Percentiles rank a stretch among this genome's conserved stretches.
Evolutionary conservation across 805 yeast genomes (phyloP).

Genomic region (Candida quercuum): DNA sequence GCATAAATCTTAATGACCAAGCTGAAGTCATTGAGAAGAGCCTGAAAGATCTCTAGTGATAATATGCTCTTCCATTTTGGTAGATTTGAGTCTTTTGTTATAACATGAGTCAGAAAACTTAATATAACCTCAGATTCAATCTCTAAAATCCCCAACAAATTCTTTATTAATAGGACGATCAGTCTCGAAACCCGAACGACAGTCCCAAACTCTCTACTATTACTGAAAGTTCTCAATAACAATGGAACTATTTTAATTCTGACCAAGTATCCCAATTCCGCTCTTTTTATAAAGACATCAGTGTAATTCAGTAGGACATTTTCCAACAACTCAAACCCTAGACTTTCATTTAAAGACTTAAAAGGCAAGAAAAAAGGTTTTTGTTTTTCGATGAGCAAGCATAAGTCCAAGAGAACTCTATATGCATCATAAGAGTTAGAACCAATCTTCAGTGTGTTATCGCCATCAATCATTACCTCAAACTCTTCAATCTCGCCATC

Average conservation of each 20-base stretch:
- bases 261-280: slow-evolving; percentile 61
- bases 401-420: slow-evolving; percentile 65
- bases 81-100: slow-evolving; percentile 49
- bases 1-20: slow-evolving; percentile 47
- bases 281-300: slow-evolving; percentile 46
- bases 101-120: slow-evolving; percentile 66
- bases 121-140: slow-evolving; percentile 80
- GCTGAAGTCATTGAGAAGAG: slow-evolving; percentile 50
- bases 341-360: slow-evolving; percentile 48
- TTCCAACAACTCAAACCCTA: slow-evolving; percentile 82
- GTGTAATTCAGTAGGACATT: slow-evolving; percentile 65
- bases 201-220: slow-evolving; percentile 56
- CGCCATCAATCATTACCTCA: slow-evolving; percentile 43
- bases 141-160: slow-evolving; percentile 52
- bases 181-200: slow-evolving; percentile 74
- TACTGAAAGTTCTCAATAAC: slow-evolving; percentile 59
- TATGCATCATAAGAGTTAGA: slow-evolving; percentile 64
- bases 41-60: slow-evolving; percentile 66
- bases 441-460: slow-evolving; percentile 36
- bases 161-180: slow-evolving; percentile 51
- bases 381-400: slow-evolving; percentile 57
- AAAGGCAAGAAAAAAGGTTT: slow-evolving; percentile 50
- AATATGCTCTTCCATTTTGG: slow-evolving; percentile 71
- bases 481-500: slow-evolving; percentile 21
- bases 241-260: slow-evolving; percentile 72